These are phyloP conservation scores for Beauveria varroae DNA, from an alignment of 2,329 filamentous ascomycete species.

Conservation along the genomic window DNA sequence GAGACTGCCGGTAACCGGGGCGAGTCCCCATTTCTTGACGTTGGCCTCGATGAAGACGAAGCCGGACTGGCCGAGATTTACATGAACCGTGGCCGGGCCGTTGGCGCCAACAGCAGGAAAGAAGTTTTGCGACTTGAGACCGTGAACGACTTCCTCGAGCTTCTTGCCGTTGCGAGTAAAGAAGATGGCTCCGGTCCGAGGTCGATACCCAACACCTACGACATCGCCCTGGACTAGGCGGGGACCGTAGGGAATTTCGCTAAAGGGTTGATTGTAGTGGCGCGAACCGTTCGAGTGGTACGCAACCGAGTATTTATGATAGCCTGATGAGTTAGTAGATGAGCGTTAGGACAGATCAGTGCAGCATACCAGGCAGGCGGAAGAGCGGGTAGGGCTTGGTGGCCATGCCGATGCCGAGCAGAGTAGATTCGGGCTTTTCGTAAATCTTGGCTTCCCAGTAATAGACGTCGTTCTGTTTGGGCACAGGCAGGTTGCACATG, in stretches of 20 bases:
- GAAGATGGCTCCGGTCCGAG: slow-evolving; percentile 89
- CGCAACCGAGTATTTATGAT: slow-evolving; percentile 85
- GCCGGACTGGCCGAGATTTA: slow-evolving; percentile 95
- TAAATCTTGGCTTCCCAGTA: slow-evolving; percentile 99
- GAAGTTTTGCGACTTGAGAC: slow-evolving; percentile 90
- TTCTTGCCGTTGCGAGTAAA: slow-evolving; percentile 98
- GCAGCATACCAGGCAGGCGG: slow-evolving; percentile 70
- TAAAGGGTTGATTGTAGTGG: slow-evolving; percentile 89
- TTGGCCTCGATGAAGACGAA: slow-evolving; percentile 99
- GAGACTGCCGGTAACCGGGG: slow-evolving; percentile 89
- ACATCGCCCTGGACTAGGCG: slow-evolving; percentile 89
- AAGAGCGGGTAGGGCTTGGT: slow-evolving; percentile 98
- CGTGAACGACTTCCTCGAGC: slow-evolving; percentile 87
- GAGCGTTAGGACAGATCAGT: not conserved
- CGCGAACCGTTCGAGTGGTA: slow-evolving; percentile 84
- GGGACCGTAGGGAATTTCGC: slow-evolving; percentile 70
- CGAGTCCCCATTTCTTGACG: slow-evolving; percentile 98
- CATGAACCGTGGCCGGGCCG: slow-evolving; percentile 84
- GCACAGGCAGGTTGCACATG: slow-evolving; percentile 91
- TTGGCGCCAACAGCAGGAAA: slow-evolving; percentile 97
- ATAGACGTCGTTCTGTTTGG: slow-evolving; percentile 98
- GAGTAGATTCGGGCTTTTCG: slow-evolving; percentile 84
- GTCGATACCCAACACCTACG: slow-evolving; percentile 89
- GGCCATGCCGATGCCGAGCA: slow-evolving; percentile 85
- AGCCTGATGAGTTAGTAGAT: slow-evolving; percentile 44